These are phyloP conservation scores for Phialophora chinensis DNA, from an alignment of 2,329 filamentous ascomycete species.

Conservation along the genomic window DNA sequence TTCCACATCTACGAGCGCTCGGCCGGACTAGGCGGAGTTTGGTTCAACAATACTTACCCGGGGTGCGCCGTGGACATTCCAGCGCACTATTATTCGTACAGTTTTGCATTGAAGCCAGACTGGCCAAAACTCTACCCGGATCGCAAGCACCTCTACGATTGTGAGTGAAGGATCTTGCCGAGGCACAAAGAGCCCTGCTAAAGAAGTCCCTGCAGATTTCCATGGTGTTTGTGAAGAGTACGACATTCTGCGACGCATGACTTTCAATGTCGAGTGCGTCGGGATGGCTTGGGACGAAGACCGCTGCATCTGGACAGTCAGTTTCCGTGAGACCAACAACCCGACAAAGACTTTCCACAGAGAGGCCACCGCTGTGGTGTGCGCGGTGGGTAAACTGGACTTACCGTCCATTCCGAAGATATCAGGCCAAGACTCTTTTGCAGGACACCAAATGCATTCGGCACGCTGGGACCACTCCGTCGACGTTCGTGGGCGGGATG, in stretches of 20 bases:
- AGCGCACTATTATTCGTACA: background rate
- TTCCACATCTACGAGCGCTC: background rate
- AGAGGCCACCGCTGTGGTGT: no score
- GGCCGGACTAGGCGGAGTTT: background rate
- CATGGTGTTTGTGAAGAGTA: background rate
- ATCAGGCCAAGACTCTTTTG: slow-evolving; percentile 41
- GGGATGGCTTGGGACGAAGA: no score
- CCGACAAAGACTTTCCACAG: slow-evolving; percentile 48
- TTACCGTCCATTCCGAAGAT: slow-evolving; percentile 39
- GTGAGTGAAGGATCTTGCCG: no score
- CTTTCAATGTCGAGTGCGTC: slow-evolving; percentile 46
- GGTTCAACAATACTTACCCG: background rate
- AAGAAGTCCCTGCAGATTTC: background rate
- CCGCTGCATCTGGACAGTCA: no score
- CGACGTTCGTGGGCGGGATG: background rate
- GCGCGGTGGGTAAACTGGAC: no score
- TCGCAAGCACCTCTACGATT: no score
- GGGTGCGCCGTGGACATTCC: background rate
- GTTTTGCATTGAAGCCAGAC: background rate
- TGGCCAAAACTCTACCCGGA: background rate
- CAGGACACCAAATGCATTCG: slow-evolving; percentile 52
- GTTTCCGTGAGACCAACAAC: no score
- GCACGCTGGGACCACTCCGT: slow-evolving; percentile 12
- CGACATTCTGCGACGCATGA: background rate
- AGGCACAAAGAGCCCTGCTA: no score